Base-by-base conservation (phyloP, 306 rosid genomes). In the Malus domestica region DNA sequence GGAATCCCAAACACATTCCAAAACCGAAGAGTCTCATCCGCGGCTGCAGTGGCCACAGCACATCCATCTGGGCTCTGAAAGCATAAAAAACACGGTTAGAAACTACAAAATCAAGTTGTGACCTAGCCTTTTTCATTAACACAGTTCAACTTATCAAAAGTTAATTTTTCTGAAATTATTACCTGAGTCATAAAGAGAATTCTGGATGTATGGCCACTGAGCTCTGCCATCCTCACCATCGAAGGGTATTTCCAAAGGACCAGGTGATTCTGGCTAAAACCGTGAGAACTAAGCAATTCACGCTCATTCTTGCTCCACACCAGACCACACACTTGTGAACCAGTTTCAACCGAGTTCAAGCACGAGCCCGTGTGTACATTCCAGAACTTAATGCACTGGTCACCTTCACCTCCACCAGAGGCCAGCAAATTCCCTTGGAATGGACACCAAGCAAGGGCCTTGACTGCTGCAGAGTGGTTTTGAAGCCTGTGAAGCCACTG, bases 361-460 rank as follows among this genome's bases (percentile, higher is more conserved):
- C 97, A 88, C 0, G 81, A 87, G 13, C 93, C 93, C 0, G 90
- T 90, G 72, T 88, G 92, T 6, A 90, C 75, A 78, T 91, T 91
- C 95, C 95, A 91, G 60, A 89, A 83, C 81, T 88, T 89, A 13
- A 91, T 89, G 86, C 81, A 74, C 9, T 38, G 42, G 42, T 38
- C 42, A 38, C 42, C 42, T 38, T 38, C 42, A 38, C 95, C 95
- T 42, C 95, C 95, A 51, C 95, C 95, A 18, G 93, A 75, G 44
- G 89, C 91, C 19, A 91, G 58, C 51, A 91, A 73, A 74, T 89
- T 92, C 33, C 84, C 79, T 82, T 89, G 97, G 82, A 92, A 92
- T 4, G 97, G 96, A 66, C 96, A 92, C 97, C 96, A 90, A 59
- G 90, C 91, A 3, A 92, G 90, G 71, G 97, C 97, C 75, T 88